A percentile compares a stretch with the other conserved stretches of the same genome.
Conservation (phyloP, 2,329 filamentous ascomycete genomes). For the Aureobasidium mangrovei region DNA sequence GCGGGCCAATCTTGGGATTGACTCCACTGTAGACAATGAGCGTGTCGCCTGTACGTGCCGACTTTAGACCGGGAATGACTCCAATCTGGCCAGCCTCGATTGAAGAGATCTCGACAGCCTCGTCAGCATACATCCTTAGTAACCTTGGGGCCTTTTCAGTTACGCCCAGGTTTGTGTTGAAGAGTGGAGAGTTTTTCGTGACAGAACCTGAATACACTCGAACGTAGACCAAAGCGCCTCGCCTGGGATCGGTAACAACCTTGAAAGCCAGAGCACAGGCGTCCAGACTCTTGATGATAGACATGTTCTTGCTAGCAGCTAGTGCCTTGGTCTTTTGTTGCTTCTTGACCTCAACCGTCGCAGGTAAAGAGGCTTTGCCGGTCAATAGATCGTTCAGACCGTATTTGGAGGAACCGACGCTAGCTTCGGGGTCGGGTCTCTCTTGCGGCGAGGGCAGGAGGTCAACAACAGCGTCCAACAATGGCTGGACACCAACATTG, state of each 20-base stretch:
- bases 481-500: conserved; percentile 86
- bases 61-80: conserved; percentile 81
- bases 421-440: conserved; percentile 69
- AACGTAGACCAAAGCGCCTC: conserved; percentile 84
- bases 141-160: conserved; percentile 73
- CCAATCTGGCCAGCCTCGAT: conserved; percentile 86
- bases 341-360: conserved; percentile 13
- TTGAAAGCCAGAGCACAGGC: conserved; percentile 75
- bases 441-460: conserved; percentile 77
- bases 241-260: conserved; percentile 77
- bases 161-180: conserved; percentile 77
- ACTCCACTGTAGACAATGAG: conserved; percentile 63
- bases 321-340: conserved; percentile 16
- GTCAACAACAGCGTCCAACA: conserved; percentile 81
- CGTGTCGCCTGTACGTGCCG: conserved; percentile 89
- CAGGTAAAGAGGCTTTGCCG: conserved; percentile 26
- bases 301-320: conserved; percentile 18
- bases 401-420: conserved; percentile 49
- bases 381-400: conserved; percentile 40
- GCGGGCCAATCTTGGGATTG: conserved; percentile 53
- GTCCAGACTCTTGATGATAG: conserved; percentile 52
- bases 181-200: conserved; percentile 63
- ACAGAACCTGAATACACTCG: conserved; percentile 82
- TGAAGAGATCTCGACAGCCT: conserved; percentile 73
- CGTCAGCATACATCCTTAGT: conserved; percentile 80